Evolutionary conservation across 2,329 filamentous ascomycete species (phyloP), one percentile per base, ranked within the genome.

Genomic region (Hymenoscyphus repandus): DNA sequence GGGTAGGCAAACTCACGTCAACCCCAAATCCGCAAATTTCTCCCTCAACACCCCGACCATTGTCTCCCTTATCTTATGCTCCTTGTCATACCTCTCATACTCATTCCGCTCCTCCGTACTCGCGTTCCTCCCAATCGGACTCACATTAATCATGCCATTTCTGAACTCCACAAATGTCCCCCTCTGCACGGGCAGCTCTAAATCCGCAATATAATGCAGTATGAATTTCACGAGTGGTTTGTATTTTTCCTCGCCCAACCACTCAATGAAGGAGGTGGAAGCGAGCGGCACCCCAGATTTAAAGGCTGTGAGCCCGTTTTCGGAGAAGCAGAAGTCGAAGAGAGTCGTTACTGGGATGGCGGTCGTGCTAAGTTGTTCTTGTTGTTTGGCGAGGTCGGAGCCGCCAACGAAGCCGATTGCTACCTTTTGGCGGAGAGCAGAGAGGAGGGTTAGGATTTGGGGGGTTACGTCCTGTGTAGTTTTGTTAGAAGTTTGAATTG

Each of bases 271-370:
- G 72, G 82, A 89, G 72, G 86, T 86, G 64, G 82, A 83, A 1
- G 85, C 76, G 51, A 97, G 81, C 49, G 80, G 77, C 68, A 84
- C 72, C 63, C 92, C 93, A 65, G 91, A 73, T 66, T 90, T 90
- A 78, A 80, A 95, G 39, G 92, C 93, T 1, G 88, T 95, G 61
- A 99, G 82, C 10, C 93, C 93, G 73, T 99, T 99, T 76, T 99
- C 93, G 52, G 90, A 77, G 75, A 99, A 99, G 80, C 87, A 93
- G 75, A 89, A 99, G 77, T 99, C 93, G 76, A 99, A 99, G 64
- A 97, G 83, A 55, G 82, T 76, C 47, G 84, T 90, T 55, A 97
- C 92, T 61, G 75, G 69, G 61, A 85, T 78, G 27, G 72, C 70
- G 51, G 78, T 73, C 3, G 81, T 78, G 68, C 90, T 90, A 55